Evolutionary conservation across 495 filamentous ascomycete species (phyloP), one percentile per base, ranked within the genome.

Genomic region (Penicillium dipodomyicola): DNA sequence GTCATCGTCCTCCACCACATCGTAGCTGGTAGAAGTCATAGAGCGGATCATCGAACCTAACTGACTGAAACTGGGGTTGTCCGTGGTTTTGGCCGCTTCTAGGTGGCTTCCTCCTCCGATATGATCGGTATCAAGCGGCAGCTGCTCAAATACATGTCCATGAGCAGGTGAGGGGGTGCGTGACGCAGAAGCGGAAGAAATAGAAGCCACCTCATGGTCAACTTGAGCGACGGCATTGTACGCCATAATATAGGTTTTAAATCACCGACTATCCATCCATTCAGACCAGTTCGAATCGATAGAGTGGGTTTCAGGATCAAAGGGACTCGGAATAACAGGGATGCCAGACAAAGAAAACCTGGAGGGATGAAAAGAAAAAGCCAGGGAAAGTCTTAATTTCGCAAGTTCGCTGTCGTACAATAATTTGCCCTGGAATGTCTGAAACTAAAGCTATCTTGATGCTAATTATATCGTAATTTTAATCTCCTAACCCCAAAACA

Each of bases 141-240:
- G 61, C 44, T 63, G 71, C 40, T 68, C 61, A 48, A 71, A 66
- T 27, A 55, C 64, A 54, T 67, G 59, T 14, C 54, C 57, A 7
- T 58, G 63, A 23, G 56, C 57, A 8, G 64, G 71, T 25, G 72
- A 70, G 15, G 72, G 58, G 52, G 51, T 64, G 46, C 65, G 65
- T 39, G 72, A 74, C 44, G 45, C 53, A 42, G 72, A 70, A 46
- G 71, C 76, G 49, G 61, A 69, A 37, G 73, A 71, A 41, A 73
- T 60, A 25, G 72, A 78, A 44, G 65, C 69, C 53, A 75, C 65
- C 56, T 78, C 72, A 33, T 60, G 65, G 54, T 78, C 73, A 52
- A 65, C 52, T 53, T 79, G 78, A 37, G 72, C 72, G 57, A 80
- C 63, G 54, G 74, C 69, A 59, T 75, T 78, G 70, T 79, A 79